Percentiles rank a stretch among this genome's conserved stretches.
These are phyloP conservation scores for Westerdykella aurantiaca DNA, from an alignment of 2,329 filamentous ascomycete genomes.

Conservation along the genomic window DNA sequence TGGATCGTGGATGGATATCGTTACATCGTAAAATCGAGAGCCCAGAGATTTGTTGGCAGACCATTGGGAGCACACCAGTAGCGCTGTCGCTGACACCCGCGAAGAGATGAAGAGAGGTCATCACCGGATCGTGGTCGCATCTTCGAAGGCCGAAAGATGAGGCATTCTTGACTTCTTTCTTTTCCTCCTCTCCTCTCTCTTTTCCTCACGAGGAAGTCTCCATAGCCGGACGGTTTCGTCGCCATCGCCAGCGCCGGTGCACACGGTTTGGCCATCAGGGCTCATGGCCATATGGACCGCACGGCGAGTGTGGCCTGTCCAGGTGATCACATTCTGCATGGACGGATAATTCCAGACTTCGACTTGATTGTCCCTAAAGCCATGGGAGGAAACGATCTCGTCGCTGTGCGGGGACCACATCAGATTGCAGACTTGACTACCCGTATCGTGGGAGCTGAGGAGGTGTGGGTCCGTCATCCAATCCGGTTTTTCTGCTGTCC, in stretches of 20 bases:
- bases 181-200: conserved; percentile 55
- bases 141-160: too few species aligned
- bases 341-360: conserved; percentile 99
- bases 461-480: conserved; percentile 40
- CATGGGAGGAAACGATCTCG: conserved; percentile 94
- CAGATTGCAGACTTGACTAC: conserved; percentile 97
- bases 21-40: too few species aligned
- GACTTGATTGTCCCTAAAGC: conserved; percentile 97
- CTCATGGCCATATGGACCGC: conserved; percentile 97
- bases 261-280: conserved; percentile 86
- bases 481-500: conserved; percentile 24
- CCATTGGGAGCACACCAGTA: too few species aligned
- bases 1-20: too few species aligned
- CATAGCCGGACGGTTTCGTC: conserved; percentile 96
- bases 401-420: conserved; percentile 97
- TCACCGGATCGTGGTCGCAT: too few species aligned
- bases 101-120: too few species aligned
- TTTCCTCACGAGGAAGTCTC: conserved; percentile 84
- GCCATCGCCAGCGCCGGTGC: conserved; percentile 72
- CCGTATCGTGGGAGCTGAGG: conserved; percentile 83
- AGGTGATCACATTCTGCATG: conserved; percentile 92
- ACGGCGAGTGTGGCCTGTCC: conserved; percentile 94
- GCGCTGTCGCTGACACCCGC: too few species aligned
- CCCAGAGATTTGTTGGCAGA: too few species aligned
- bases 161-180: too few species aligned